Evolutionary conservation across 1,284 basidiomycete species (phyloP).

Genomic region (Pseudozyma pruni): DNA sequence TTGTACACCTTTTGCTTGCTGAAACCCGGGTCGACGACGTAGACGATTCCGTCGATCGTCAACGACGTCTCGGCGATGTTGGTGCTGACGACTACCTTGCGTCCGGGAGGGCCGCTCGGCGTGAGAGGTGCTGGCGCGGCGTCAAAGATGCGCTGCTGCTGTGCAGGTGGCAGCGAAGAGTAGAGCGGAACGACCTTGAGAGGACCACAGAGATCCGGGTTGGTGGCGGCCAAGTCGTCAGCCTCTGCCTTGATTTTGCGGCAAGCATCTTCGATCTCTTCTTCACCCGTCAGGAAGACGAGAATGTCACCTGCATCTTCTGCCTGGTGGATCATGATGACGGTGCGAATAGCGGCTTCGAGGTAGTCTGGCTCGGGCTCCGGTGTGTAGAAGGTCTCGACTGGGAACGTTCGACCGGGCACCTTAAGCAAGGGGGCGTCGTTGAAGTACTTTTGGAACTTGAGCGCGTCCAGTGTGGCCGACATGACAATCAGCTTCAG

Average conservation of each 20-base stretch:
- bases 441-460: constrained; percentile 96
- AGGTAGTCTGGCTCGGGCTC: constrained; percentile 97
- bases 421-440: constrained; percentile 93
- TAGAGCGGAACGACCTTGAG: constrained; percentile 90
- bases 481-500: constrained; percentile 99
- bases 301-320: constrained; percentile 94
- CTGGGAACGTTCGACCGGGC: constrained; percentile 93
- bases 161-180: constrained; percentile 88
- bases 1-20: constrained; percentile 98
- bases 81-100: constrained; percentile 94
- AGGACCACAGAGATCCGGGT: constrained; percentile 72
- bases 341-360: constrained; percentile 94
- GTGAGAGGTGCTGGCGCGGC: constrained; percentile 77
- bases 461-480: constrained; percentile 94
- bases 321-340: constrained; percentile 95
- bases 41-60: constrained; percentile 98
- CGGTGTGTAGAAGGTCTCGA: constrained; percentile 93
- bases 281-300: constrained; percentile 95
- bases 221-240: constrained; percentile 57
- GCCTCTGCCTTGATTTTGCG: constrained; percentile 86
- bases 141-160: constrained; percentile 96
- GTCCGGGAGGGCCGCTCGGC: constrained; percentile 80
- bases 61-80: constrained; percentile 98
- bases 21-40: constrained; percentile 97
- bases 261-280: constrained; percentile 97